These are phyloP conservation scores for Talaromyces liani DNA, from an alignment of 495 filamentous ascomycete genomes.

Conservation along the genomic window DNA sequence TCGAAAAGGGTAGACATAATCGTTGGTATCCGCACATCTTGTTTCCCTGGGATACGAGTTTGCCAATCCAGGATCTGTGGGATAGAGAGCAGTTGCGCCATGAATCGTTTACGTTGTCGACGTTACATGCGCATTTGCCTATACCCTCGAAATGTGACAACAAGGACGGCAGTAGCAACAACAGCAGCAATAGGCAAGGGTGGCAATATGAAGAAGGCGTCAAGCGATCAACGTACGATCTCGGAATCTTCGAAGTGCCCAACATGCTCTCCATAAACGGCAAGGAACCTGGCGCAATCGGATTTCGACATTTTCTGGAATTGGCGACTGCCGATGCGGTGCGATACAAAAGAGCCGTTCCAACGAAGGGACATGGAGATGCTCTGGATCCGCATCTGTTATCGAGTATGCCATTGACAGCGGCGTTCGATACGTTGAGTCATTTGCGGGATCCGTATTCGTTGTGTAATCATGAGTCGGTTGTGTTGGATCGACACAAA, in stretches of 20 bases:
- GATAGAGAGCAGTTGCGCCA: conserved; percentile 46
- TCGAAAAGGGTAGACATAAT: conserved; percentile 43
- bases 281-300: conserved; percentile 64
- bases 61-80: conserved; percentile 52
- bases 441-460: conserved; percentile 27
- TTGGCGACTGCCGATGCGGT: conserved; percentile 56
- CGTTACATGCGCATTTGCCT: conserved; percentile 38
- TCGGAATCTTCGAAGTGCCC: conserved; percentile 52
- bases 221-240: conserved; percentile 49
- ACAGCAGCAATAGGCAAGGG: neutral
- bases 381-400: conserved; percentile 27
- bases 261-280: conserved; percentile 72
- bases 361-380: neutral
- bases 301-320: conserved; percentile 68
- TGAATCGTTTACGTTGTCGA: conserved; percentile 39
- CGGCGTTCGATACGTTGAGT: conserved; percentile 32
- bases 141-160: conserved; percentile 13
- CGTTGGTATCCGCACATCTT: conserved; percentile 55
- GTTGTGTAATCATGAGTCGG: conserved; percentile 21
- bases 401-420: conserved; percentile 21
- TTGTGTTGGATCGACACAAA: conserved; percentile 26
- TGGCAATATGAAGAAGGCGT: conserved; percentile 12
- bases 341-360: conserved; percentile 19
- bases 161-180: neutral
- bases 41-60: conserved; percentile 61